Percentiles rank a stretch among this genome's conserved stretches.
Evolutionary conservation across 306 rosid genomes (phyloP).

Genomic region (Dryas drummondii): DNA sequence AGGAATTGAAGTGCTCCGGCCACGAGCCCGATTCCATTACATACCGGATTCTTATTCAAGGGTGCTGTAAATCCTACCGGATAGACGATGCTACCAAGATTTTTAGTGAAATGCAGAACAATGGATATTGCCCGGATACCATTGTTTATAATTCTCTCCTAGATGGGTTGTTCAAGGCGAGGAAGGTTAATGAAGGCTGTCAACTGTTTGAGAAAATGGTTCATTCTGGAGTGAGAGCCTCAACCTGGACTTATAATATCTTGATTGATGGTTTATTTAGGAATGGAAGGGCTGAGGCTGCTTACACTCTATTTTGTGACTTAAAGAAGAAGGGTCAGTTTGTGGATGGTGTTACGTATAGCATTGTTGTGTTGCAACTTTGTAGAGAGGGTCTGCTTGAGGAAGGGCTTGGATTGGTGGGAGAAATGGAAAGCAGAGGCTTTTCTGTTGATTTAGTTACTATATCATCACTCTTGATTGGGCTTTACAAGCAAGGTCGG

Average conservation of each 20-base stretch:
- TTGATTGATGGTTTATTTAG: conserved; percentile 70
- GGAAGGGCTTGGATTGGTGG: conserved; percentile 69
- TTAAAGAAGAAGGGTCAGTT: conserved; percentile 83
- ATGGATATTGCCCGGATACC: conserved; percentile 50
- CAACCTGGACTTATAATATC: conserved; percentile 73
- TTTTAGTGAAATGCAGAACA: conserved; percentile 63
- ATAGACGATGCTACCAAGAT: conserved; percentile 57
- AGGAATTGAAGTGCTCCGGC: conserved; percentile 73
- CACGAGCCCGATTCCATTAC: conserved; percentile 71
- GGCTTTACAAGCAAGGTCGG: conserved; percentile 58
- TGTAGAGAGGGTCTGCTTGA: conserved; percentile 73
- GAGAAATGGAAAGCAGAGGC: conserved; percentile 91
- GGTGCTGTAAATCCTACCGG: conserved; percentile 58
- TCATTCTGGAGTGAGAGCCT: conserved; percentile 67
- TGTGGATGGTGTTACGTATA: conserved; percentile 77
- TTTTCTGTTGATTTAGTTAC: conserved; percentile 78
- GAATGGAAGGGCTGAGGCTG: conserved; percentile 86
- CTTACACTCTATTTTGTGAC: conserved; percentile 71
- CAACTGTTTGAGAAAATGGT: conserved; percentile 86
- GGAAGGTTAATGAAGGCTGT: conserved; percentile 63
- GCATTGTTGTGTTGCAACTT: conserved; percentile 72
- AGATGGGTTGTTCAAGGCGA: conserved; percentile 72
- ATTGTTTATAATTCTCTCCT: conserved; percentile 71
- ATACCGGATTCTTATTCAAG: conserved; percentile 63
- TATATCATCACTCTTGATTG: conserved; percentile 64